phyloP scores from a whole-genome alignment of 306 rosid genomes.

The Geum urbanum region DNA sequence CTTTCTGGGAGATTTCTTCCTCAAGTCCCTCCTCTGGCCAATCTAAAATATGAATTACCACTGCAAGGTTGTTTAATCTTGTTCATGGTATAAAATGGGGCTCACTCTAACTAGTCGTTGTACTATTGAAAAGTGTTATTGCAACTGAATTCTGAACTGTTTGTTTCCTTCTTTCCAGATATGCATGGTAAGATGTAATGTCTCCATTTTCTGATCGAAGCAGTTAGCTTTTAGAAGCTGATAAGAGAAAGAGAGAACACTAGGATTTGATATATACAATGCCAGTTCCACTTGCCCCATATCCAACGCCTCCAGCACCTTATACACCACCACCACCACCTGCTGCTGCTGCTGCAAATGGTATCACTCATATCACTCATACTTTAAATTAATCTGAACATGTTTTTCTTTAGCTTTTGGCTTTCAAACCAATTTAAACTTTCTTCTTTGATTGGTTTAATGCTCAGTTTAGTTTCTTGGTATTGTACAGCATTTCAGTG shows the following conservation, averaged over 20 bases:
- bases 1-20: constrained; percentile 5
- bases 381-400: not conserved
- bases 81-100: not conserved
- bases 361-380: constrained; percentile 47
- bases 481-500: constrained; percentile 18
- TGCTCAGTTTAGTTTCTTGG: constrained; percentile 13
- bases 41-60: not conserved
- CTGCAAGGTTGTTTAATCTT: not conserved
- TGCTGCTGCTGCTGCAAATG: constrained; percentile 62
- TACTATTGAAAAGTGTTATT: constrained; percentile 17
- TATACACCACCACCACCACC: constrained; percentile 47
- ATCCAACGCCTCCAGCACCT: constrained; percentile 74
- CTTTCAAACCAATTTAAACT: constrained; percentile 23
- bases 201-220: constrained; percentile 19
- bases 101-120: not conserved
- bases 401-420: not conserved
- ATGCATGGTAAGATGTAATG: constrained; percentile 26
- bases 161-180: constrained; percentile 35
- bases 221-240: constrained; percentile 32
- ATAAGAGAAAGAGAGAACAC: constrained; percentile 31
- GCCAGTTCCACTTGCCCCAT: constrained; percentile 99
- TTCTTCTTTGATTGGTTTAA: constrained; percentile 26
- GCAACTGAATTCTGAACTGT: constrained; percentile 7
- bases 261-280: constrained; percentile 42
- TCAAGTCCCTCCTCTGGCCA: constrained; percentile 3